Percentiles rank a stretch among this genome's conserved stretches.
These are phyloP conservation scores for Cercospora berteroae DNA, from an alignment of 2,329 filamentous ascomycete species.

Conservation along the genomic window DNA sequence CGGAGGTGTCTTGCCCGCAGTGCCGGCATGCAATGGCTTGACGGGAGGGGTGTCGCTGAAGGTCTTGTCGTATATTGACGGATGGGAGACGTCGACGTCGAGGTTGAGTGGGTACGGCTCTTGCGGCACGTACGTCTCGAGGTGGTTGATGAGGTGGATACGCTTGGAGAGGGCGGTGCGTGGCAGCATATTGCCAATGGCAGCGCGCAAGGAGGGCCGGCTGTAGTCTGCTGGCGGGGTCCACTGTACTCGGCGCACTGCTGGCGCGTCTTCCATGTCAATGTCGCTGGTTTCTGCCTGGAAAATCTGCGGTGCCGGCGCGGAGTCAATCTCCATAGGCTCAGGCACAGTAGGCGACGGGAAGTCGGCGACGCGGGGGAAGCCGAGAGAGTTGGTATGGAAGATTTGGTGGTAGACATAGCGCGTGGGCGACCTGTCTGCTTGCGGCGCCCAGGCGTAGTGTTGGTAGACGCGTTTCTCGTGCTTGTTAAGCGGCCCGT, in stretches of 20 bases:
- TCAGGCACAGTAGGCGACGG: not conserved
- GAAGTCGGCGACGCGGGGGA: not conserved
- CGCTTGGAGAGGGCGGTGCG: slow-evolving; percentile 8
- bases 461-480: not conserved
- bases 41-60: not conserved
- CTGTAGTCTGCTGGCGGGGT: slow-evolving; percentile 10
- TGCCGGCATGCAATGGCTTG: not conserved
- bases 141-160: slow-evolving; percentile 15
- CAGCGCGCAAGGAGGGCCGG: slow-evolving; percentile 5
- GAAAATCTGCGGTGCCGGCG: not conserved
- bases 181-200: not conserved
- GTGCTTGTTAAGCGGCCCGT: not conserved
- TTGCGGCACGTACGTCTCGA: slow-evolving; percentile 8
- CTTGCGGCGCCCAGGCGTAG: not conserved
- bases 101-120: slow-evolving; percentile 6
- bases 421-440: not conserved
- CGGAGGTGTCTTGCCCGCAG: not conserved
- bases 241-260: slow-evolving; percentile 4
- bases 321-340: slow-evolving; percentile 8
- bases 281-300: slow-evolving; percentile 1
- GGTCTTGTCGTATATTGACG: not conserved
- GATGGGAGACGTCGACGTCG: slow-evolving; percentile 14
- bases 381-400: not conserved
- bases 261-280: slow-evolving; percentile 8
- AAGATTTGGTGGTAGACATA: slow-evolving; percentile 3